Base-by-base conservation (phyloP, 805 yeast genomes). In the Candida koratica region DNA sequence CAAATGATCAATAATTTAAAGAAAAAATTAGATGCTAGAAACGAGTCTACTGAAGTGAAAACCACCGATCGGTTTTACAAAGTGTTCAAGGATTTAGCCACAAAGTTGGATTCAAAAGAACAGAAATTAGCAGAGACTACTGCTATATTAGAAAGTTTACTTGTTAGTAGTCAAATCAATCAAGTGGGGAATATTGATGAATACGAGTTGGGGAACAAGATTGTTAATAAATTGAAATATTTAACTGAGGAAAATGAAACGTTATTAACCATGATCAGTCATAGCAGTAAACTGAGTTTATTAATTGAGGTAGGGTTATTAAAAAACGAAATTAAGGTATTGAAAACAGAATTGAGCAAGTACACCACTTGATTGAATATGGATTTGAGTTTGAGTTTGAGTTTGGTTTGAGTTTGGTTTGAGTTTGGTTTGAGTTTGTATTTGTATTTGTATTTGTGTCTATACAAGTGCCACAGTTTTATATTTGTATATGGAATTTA, bases 121-220 rank as follows among this genome's bases (percentile, higher is more conserved):
- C 52, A 60, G 12, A 86, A 84, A 46, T 61, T 81, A 37, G 68
- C 70, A 17, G 83, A 79, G 14, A 75, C 86, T 1, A 81, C 81
- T 43, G 46, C 61, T 11, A 67, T 82, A 45, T 60, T 85, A 31
- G 94, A 85, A 48, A 69, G 83, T 17, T 47, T 84, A 8, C 37
- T 64, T n/a, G 63, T 62, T 13, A 53, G 59, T 17, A 36, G 52
- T 15, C 43, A 56, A 16, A 43, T 61, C 47, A 48, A 42, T 28
- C 50, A 46, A 16, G 45, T 42, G 1, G 75, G 78, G 2, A 64
- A 67, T 18, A 81, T 75, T 53, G 94, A 85, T 49, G 81, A 77
- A 34, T 79, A 83, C 48, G 88, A 84, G 37, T 60, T 84, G 31
- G 78, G 89, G 10, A 93, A 85, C 52, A 79, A 80, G 48, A 75